Evolutionary conservation across 2,329 filamentous ascomycete genomes (phyloP).

Genomic region (Cordyceps javanica): DNA sequence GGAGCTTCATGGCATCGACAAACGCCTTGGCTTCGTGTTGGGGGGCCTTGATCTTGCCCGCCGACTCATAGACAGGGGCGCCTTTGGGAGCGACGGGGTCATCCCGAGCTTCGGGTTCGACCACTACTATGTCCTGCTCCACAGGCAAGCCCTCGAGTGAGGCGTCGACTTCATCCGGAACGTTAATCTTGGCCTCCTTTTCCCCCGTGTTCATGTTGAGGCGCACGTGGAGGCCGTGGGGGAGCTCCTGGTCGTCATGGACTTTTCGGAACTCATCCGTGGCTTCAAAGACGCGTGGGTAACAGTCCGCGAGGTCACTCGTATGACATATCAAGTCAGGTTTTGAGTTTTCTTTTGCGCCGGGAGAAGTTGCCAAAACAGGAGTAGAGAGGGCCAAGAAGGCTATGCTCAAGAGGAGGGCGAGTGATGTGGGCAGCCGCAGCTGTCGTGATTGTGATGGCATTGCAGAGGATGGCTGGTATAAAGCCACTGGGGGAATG

Average conservation of each 20-base stretch:
- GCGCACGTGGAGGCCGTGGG: constrained; percentile 59
- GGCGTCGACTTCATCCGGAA: constrained; percentile 45
- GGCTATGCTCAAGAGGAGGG: neutral
- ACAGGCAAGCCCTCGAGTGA: constrained; percentile 45
- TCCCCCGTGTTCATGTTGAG: constrained; percentile 57
- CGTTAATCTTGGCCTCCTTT: constrained; percentile 61
- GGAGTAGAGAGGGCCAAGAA: neutral
- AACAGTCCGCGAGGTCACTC: constrained; percentile 54
- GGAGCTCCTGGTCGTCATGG: constrained; percentile 58
- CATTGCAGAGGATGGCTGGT: constrained; percentile 9
- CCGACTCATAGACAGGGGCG: constrained; percentile 51
- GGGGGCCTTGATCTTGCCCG: constrained; percentile 52
- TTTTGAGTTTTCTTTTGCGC: neutral
- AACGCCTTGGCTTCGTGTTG: constrained; percentile 28
- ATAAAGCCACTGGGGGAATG: neutral
- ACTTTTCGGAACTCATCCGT: constrained; percentile 60
- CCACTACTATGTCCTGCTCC: constrained; percentile 46
- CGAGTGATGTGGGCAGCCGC: neutral
- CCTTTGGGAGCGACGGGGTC: constrained; percentile 36
- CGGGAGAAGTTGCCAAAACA: neutral
- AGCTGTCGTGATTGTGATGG: constrained; percentile 2
- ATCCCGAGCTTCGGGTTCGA: constrained; percentile 40
- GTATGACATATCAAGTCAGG: constrained; percentile 59
- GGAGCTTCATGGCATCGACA: constrained; percentile 38
- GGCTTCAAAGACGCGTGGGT: constrained; percentile 56